Conservation (phyloP, 2,329 filamentous ascomycete species). For the Arthrinium puccinioides region DNA sequence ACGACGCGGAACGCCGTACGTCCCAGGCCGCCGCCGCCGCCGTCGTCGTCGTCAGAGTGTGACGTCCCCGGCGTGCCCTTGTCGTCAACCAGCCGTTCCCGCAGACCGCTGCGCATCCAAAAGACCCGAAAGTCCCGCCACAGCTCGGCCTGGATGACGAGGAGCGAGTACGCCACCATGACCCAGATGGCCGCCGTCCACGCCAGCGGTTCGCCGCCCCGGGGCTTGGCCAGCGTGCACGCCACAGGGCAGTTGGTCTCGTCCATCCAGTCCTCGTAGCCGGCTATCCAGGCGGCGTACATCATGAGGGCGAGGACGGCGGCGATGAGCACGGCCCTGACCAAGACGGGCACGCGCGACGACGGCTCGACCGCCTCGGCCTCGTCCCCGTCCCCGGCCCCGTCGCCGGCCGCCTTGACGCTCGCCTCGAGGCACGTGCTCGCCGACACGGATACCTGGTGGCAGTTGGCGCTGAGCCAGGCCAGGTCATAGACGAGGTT, state of each 20-base stretch:
- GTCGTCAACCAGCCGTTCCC: too few species aligned
- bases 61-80: too few species aligned
- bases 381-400: not conserved
- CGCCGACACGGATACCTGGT: constrained; percentile 12
- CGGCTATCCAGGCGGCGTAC: constrained; percentile 3
- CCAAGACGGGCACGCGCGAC: not conserved
- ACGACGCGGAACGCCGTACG: too few species aligned
- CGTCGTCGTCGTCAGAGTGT: too few species aligned
- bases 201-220: not conserved
- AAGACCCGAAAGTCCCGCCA: too few species aligned
- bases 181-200: constrained; percentile 4
- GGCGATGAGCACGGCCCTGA: constrained; percentile 3
- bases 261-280: constrained; percentile 3
- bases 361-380: not conserved
- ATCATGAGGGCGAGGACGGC: constrained; percentile 2
- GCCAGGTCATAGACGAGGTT: constrained; percentile 15
- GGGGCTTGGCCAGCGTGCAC: not conserved
- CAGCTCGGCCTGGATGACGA: too few species aligned
- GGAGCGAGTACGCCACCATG: too few species aligned
- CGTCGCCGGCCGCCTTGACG: constrained; percentile 6
- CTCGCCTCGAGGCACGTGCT: constrained; percentile 6
- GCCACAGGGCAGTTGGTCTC: constrained; percentile 4
- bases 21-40: too few species aligned
- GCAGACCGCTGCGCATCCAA: too few species aligned
- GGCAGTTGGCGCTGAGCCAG: constrained; percentile 15